Evolutionary conservation across 2,329 filamentous ascomycete species (phyloP), one percentile per base, ranked within the genome.

Genomic region (Tetracladium maxilliforme): DNA sequence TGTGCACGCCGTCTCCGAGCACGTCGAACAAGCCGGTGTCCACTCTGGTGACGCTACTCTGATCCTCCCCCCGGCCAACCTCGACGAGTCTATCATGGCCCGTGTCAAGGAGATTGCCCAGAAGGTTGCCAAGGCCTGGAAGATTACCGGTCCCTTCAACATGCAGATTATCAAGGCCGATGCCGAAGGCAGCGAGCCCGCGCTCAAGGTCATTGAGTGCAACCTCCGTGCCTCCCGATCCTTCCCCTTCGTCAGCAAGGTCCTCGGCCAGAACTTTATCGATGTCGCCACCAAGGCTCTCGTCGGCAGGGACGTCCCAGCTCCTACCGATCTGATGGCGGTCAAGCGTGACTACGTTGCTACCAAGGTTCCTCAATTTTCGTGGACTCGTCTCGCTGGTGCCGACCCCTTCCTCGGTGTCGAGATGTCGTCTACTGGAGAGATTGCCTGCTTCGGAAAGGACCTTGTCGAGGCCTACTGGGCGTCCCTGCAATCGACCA

Each of bases 81-180:
- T 95, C 14, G 80, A 92, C 35, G 61, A 77, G 39, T 56, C 54
- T 30, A 79, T 77, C 37, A 79, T 93, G 68, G 70, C 69, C 36
- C 82, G 90, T 32, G 70, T 93, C 45, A 95, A 94, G 71, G 82
- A 82, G 40, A 95, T 98, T 41, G 87, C 90, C 10, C 56, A 86
- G 53, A 95, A 93, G 69, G 86, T 98, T 26, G 90, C 90, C 37
- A 80, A 90, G 56, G 90, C 90, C 23, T 94, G 87, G 83, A 84
- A 69, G 45, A 95, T 95, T 51, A 95, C 84, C 12, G 90, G 90
- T 28, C 90, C 90, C 30, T 98, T 95, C 72, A 98, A 98, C 68
- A 95, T 98, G 87, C 90, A 98, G 50, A 92, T 98, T 55, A 95
- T 98, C 68, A 92, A 92, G 61, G 83, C 80, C 18, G 65, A 81